Percentiles rank a stretch among this genome's conserved stretches.
phyloP scores from a whole-genome alignment of 805 yeast genomes.

The Barnettozyma pratensis region DNA sequence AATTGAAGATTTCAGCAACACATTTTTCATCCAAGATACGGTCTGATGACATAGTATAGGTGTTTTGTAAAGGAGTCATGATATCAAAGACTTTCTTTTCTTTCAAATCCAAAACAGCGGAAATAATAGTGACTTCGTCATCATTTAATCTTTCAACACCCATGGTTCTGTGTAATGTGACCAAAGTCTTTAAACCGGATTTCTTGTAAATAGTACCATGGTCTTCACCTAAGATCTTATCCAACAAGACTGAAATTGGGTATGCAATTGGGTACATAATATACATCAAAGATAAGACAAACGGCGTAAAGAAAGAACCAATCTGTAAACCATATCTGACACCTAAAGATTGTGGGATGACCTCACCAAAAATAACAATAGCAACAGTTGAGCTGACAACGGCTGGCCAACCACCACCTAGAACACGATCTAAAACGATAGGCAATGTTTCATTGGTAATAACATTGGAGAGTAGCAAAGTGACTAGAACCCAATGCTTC shows the following conservation, averaged over 20 bases:
- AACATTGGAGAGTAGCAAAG: constrained; percentile 78
- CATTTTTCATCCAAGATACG: constrained; percentile 74
- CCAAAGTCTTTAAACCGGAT: constrained; percentile 89
- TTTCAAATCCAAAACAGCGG: constrained; percentile 89
- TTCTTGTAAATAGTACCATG: constrained; percentile 94
- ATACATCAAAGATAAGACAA: constrained; percentile 81
- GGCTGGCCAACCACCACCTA: constrained; percentile 98
- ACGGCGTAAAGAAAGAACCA: constrained; percentile 88
- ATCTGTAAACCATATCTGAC: constrained; percentile 90
- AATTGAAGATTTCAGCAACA: constrained; percentile 85
- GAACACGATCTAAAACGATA: constrained; percentile 82
- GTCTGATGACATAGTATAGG: constrained; percentile 83
- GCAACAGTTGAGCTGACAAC: constrained; percentile 89
- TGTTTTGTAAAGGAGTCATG: constrained; percentile 93
- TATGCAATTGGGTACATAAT: constrained; percentile 87
- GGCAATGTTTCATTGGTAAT: constrained; percentile 94
- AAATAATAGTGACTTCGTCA: constrained; percentile 94
- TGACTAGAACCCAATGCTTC: constrained; percentile 94
- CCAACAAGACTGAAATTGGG: constrained; percentile 80
- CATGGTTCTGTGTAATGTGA: constrained; percentile 88
- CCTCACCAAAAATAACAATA: constrained; percentile 92
- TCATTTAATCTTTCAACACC: constrained; percentile 90
- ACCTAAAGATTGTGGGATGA: constrained; percentile 90
- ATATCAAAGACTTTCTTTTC: constrained; percentile 82
- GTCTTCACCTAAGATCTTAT: constrained; percentile 83